Percentiles rank a stretch among this genome's conserved stretches.
Conservation (phyloP, 2,329 filamentous ascomycete genomes). For the Apiospora aurea region DNA sequence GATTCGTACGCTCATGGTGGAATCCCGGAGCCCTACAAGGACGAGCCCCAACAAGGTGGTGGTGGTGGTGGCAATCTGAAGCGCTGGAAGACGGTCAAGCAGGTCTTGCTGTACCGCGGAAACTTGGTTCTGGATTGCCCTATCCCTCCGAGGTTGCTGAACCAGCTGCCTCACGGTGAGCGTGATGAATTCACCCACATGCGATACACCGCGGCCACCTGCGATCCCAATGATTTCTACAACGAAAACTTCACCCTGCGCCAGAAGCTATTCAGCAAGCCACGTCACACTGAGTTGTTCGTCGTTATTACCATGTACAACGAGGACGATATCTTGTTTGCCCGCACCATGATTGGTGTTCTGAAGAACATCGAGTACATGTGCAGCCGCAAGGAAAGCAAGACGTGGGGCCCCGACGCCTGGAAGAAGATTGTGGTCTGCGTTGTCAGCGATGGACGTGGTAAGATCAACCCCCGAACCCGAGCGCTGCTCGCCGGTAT, state of each 20-base stretch:
- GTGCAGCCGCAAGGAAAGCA: slow-evolving; percentile 87
- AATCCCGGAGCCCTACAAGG: slow-evolving; percentile 52
- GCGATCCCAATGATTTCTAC: slow-evolving; percentile 93
- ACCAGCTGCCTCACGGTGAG: slow-evolving; percentile 88
- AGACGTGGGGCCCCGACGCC: slow-evolving; percentile 95
- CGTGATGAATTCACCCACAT: slow-evolving; percentile 93
- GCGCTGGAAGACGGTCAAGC: slow-evolving; percentile 98
- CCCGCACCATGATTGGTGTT: slow-evolving; percentile 96
- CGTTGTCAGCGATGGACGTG: slow-evolving; percentile 92
- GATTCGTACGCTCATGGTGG: slow-evolving; percentile 49
- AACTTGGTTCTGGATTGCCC: slow-evolving; percentile 98
- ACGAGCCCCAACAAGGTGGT: slow-evolving; percentile 54
- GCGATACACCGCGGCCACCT: slow-evolving; percentile 98
- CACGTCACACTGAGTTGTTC: slow-evolving; percentile 91
- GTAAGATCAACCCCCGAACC: slow-evolving; percentile 90
- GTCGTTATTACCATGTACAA: slow-evolving; percentile 99
- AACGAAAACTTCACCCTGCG: slow-evolving; percentile 89
- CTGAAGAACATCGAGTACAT: slow-evolving; percentile 99
- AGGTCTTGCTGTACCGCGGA: slow-evolving; percentile 95
- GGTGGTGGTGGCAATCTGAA: slow-evolving; percentile 70
- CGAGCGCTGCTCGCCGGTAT: slow-evolving; percentile 88
- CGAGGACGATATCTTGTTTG: slow-evolving; percentile 96
- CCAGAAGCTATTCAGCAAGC: slow-evolving; percentile 84
- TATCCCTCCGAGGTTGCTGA: slow-evolving; percentile 85
- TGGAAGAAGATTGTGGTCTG: slow-evolving; percentile 99